phyloP scores from a whole-genome alignment of 148 eudicot species.

The Amaranthus palmeri region DNA sequence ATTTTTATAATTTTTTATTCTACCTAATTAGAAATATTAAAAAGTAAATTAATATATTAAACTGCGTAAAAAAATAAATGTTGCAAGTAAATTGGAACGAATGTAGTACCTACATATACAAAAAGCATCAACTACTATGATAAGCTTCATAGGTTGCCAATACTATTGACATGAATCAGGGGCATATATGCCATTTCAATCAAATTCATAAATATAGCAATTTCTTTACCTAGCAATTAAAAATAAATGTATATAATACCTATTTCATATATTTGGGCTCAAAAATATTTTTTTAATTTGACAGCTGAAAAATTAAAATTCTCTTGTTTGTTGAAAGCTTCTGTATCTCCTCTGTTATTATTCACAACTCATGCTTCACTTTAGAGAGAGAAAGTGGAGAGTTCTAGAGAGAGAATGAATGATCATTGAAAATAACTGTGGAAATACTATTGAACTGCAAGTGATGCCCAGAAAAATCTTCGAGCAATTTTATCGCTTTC shows the following conservation, averaged over 20 bases:
- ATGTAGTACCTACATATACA: too few species aligned
- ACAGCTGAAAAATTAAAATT: background rate
- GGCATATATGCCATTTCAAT: background rate
- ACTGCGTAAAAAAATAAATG: too few species aligned
- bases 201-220: background rate
- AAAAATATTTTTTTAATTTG: background rate
- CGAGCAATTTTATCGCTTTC: background rate
- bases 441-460: background rate
- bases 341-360: background rate
- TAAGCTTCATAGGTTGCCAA: too few species aligned
- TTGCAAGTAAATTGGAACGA: too few species aligned
- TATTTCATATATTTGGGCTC: background rate
- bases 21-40: too few species aligned
- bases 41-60: too few species aligned
- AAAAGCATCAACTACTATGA: too few species aligned
- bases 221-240: background rate
- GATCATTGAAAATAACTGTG: constrained; percentile 1
- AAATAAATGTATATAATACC: background rate
- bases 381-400: background rate
- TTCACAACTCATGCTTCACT: constrained; percentile 15
- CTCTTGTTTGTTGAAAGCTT: constrained; percentile 9
- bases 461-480: background rate
- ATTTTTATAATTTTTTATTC: too few species aligned
- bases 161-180: background rate
- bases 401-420: background rate